Evolutionary conservation across 2,329 filamentous ascomycete species (phyloP).

Genomic region (Fusarium dlaminii): DNA sequence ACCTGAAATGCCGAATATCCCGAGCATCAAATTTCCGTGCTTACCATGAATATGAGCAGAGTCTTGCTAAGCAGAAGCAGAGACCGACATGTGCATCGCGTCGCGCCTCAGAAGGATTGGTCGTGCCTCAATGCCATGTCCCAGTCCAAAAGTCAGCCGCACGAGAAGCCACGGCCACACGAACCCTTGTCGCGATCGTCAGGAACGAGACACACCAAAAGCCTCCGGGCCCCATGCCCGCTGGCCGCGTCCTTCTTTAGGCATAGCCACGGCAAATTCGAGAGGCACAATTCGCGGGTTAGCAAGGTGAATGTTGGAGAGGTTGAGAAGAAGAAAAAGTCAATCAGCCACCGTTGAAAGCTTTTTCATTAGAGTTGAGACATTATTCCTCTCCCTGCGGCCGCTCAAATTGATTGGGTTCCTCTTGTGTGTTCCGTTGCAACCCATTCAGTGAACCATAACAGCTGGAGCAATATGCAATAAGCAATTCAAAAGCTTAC

Average conservation of each 20-base stretch:
- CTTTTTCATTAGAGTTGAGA: slow-evolving; percentile 6
- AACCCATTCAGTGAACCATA: slow-evolving; percentile 18
- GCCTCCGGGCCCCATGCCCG: slow-evolving; percentile 8
- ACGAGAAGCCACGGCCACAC: slow-evolving; percentile 5
- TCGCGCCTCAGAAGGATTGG: background rate
- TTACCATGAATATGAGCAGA: background rate
- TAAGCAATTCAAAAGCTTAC: background rate
- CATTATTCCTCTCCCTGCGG: slow-evolving; percentile 2
- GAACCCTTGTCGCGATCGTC: slow-evolving; percentile 41
- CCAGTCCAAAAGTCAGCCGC: slow-evolving; percentile 16
- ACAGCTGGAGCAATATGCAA: slow-evolving; percentile 2
- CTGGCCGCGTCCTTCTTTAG: slow-evolving; percentile 20
- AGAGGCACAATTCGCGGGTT: background rate
- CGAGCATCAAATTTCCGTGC: background rate
- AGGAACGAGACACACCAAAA: slow-evolving; percentile 41
- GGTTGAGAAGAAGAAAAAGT: slow-evolving; percentile 5
- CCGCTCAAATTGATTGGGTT: background rate
- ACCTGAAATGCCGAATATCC: slow-evolving; percentile 9
- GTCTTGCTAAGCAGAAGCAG: slow-evolving; percentile 16
- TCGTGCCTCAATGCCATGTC: slow-evolving; percentile 4
- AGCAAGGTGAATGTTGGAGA: background rate
- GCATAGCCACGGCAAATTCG: slow-evolving; percentile 10
- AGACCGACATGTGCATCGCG: slow-evolving; percentile 15
- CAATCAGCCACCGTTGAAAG: slow-evolving; percentile 1
- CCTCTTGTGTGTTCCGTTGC: background rate